Percentiles rank a stretch among this genome's conserved stretches.
These are phyloP conservation scores for Pterocarpus santalinus DNA, from an alignment of 306 rosid species.

Conservation along the genomic window DNA sequence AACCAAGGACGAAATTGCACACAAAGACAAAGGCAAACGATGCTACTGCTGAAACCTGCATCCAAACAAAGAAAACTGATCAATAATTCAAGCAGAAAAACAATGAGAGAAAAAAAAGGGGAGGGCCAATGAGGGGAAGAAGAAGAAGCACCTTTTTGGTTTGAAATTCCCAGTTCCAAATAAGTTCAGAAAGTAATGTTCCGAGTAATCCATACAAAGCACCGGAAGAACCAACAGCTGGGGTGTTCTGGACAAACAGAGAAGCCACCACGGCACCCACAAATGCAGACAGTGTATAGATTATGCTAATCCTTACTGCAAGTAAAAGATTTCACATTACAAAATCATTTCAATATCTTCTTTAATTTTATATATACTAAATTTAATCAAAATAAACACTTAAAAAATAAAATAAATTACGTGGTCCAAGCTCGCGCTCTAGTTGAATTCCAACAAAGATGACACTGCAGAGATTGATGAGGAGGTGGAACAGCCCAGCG, in stretches of 20 bases:
- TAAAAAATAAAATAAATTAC: conserved; percentile 49
- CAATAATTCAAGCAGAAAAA: conserved; percentile 34
- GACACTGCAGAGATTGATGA: conserved; percentile 78
- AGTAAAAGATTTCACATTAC: conserved; percentile 33
- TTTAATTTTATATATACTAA: too few relatives aligned
- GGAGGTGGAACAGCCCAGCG: conserved; percentile 83
- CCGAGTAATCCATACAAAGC: conserved; percentile 90
- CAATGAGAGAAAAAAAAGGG: not conserved
- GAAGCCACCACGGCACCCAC: conserved; percentile 87
- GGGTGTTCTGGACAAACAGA: conserved; percentile 73
- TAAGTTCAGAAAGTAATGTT: conserved; percentile 71
- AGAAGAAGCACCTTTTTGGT: conserved; percentile 66
- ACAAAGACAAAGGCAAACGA: conserved; percentile 57
- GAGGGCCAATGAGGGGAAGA: not conserved
- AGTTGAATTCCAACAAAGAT: conserved; percentile 76
- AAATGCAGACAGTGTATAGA: conserved; percentile 80
- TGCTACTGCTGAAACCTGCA: conserved; percentile 74
- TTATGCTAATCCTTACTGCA: conserved; percentile 79
- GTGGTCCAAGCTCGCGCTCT: conserved; percentile 81
- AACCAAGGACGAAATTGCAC: conserved; percentile 77
- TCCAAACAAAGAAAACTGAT: conserved; percentile 38
- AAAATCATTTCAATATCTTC: conserved; percentile 23
- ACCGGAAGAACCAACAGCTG: conserved; percentile 81
- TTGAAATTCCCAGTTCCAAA: conserved; percentile 75
- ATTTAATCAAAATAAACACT: not conserved